These are phyloP conservation scores for Peniophora sp. DNA, from an alignment of 1,284 basidiomycete genomes.

Conservation along the genomic window DNA sequence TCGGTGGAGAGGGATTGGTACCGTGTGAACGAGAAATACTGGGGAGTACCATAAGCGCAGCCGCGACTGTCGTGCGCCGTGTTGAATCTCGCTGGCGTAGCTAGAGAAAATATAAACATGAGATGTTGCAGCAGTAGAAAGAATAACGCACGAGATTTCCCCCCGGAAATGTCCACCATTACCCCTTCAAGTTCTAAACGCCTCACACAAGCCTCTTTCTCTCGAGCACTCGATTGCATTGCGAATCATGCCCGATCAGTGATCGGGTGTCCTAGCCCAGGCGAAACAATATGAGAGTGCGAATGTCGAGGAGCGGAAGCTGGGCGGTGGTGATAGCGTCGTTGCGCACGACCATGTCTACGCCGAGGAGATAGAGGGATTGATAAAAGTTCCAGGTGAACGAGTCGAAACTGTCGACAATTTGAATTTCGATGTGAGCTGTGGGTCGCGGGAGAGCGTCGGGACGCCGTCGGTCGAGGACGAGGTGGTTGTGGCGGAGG, in stretches of 20 bases:
- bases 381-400: slow-evolving; percentile 97
- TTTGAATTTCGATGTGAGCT: slow-evolving; percentile 73
- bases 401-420: slow-evolving; percentile 95
- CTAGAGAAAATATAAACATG: slow-evolving; percentile 29
- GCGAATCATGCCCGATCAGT: slow-evolving; percentile 89
- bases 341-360: slow-evolving; percentile 84
- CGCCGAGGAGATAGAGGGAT: slow-evolving; percentile 78
- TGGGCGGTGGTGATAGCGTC: slow-evolving; percentile 78
- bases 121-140: neutral
- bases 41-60: slow-evolving; percentile 80
- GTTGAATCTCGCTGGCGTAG: slow-evolving; percentile 96
- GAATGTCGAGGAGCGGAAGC: slow-evolving; percentile 61
- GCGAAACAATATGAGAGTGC: slow-evolving; percentile 90
- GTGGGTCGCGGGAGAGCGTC: too few relatives aligned
- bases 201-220: slow-evolving; percentile 93
- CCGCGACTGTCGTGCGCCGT: slow-evolving; percentile 95
- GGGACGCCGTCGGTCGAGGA: too few relatives aligned
- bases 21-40: slow-evolving; percentile 83
- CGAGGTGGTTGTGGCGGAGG: slow-evolving; percentile 49
- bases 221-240: slow-evolving; percentile 80
- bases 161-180: slow-evolving; percentile 83
- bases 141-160: slow-evolving; percentile 58
- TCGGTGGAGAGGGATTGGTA: slow-evolving; percentile 95
- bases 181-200: slow-evolving; percentile 95
- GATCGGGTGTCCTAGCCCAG: slow-evolving; percentile 92